Evolutionary conservation across 163 green algal genomes (phyloP), one percentile per base, ranked within the genome.

Genomic region (Prototheca stagnorum): DNA sequence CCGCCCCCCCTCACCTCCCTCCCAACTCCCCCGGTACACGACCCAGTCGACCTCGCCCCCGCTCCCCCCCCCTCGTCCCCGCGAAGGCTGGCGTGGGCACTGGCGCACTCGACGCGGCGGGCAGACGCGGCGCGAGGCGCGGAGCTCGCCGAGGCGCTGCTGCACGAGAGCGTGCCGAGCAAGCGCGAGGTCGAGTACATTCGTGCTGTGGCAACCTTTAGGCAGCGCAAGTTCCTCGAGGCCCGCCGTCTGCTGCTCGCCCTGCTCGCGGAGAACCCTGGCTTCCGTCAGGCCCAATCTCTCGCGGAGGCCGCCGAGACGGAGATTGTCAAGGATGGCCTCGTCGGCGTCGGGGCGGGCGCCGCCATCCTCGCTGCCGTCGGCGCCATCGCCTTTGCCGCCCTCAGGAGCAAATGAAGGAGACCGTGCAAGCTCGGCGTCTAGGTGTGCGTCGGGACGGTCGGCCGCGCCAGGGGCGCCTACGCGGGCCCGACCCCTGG

Each of bases 81-180:
- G 37, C 26, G 3, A 31, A 61, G 57, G 21, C 37, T 65, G 21
- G n/a, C 57, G 11, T 67, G 59, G 59, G 46, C 51, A 22, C 49
- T 49, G 39, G 59, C 61, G 29, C 59, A 67, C 45, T 57, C 44
- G 11, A 35, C 9, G 4, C 4, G 39, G 19, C 9, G 15, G 2
- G 1, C 12, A 16, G 46, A 67, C 19, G 25, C 51, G 3, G 31
- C 25, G 11, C 44, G 46, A 3, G 59, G 59, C 15, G 24, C 58
- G 2, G 51, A 61, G 28, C 19, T 67, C 16, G 22, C 40, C 0
- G 40, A 56, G 24, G 59, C 52, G 4, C 6, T 64, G 35, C 26
- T 49, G 11, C 15, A 20, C 9, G 42, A 34, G 3, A 40, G 40
- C 1, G 12, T 19, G 2, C 19, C 35, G 11, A 43, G 49, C 7